Evolutionary conservation across 306 rosid genomes (phyloP), one percentile per base, ranked within the genome.

Genomic region (Gastrolobium villosum): DNA sequence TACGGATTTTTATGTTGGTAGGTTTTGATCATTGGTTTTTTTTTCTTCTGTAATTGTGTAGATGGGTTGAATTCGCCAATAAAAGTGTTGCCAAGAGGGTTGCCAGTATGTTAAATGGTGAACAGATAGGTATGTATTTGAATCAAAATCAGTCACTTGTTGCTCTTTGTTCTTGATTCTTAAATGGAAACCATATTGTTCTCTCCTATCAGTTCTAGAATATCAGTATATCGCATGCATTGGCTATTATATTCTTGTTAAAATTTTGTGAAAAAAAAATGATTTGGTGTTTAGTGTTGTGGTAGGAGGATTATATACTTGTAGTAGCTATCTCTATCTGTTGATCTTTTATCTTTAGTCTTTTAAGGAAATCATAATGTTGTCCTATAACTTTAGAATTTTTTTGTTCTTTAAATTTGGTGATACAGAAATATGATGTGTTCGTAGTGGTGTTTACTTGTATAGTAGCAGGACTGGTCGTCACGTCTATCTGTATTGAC

Each of bases 51-150:
- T 62, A 46, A 45, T 53, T 49, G 5, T 86, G 88, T 79, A 91
- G 99, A 78, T 95, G 99, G 99, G 94, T 89, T 80, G 98, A 95
- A 71, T 95, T 95, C 67, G 35, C 82, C 3, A 74, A 93, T 75
- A 95, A 93, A 87, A 80, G 79, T 49, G 87, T 93, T 52, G 98
- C 97, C 34, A 93, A 95, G 83, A 88, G 85, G 81, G 94, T 91
- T 71, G 98, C 99, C 44, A 72, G 86, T 39, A 87, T 85, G 89
- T 68, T 95, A 46, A 95, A 95, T 79, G 98, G 97, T 34, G 98
- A 95, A 95, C 92, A 87, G 31, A 90, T 90, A 74, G 99, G 99
- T 94, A 88, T 9, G 69, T 45, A 6, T 57, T 65, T 75, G 4
- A 35, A 73, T 57, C 31, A 30, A 4, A 10, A 61, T 62, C 9